These are phyloP conservation scores for Boehmeria nivea DNA, from an alignment of 306 rosid species.

Conservation along the genomic window DNA sequence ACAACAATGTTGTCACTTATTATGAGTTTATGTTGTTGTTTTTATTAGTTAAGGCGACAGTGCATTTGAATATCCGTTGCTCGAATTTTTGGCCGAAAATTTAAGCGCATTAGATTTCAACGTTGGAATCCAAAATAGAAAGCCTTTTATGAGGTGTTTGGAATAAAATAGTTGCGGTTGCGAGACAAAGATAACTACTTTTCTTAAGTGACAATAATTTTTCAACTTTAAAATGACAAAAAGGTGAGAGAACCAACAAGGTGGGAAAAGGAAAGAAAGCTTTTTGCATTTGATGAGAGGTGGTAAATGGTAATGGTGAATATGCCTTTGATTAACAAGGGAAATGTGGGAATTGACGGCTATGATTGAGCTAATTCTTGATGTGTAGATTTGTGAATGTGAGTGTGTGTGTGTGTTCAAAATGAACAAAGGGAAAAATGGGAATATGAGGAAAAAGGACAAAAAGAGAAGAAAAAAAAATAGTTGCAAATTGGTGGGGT, in stretches of 20 bases:
- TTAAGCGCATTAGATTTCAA: no score
- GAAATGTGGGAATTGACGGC: background rate
- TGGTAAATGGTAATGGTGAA: no score
- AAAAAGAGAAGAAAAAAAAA: constrained; percentile 18
- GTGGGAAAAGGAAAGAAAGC: constrained; percentile 1
- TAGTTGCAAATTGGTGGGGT: constrained; percentile 20
- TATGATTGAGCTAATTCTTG: constrained; percentile 3
- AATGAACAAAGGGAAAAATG: constrained; percentile 24
- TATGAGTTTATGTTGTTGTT: no score
- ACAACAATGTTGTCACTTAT: no score
- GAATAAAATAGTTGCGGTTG: no score
- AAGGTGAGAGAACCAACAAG: constrained; percentile 11
- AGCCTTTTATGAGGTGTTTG: no score
- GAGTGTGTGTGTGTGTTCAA: background rate
- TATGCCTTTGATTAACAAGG: constrained; percentile 16
- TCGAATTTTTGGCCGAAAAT: no score
- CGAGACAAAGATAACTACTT: no score
- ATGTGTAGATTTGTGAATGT: background rate
- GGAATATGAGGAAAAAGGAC: constrained; percentile 24
- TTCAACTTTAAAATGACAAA: background rate
- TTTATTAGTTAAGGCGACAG: no score
- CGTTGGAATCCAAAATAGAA: no score
- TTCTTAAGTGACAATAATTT: no score
- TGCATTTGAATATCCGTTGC: no score
- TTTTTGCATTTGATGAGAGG: constrained; percentile 11